phyloP scores from a whole-genome alignment of 805 yeast species.

The Helenozyma rhizophorensis region DNA sequence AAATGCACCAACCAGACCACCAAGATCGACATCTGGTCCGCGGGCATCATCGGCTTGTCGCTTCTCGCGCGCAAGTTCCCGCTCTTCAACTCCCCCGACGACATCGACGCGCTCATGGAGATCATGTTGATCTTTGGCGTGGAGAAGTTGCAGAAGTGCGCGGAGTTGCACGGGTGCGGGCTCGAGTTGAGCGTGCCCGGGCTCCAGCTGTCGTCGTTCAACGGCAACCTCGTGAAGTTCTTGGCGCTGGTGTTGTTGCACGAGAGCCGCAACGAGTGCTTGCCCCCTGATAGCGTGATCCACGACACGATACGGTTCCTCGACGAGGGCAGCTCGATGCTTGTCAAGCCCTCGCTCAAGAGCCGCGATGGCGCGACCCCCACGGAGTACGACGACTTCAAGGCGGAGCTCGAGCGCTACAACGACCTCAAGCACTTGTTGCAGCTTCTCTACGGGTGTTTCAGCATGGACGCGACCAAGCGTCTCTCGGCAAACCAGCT shows the following conservation, averaged over 20 bases:
- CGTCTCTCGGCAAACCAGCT: slow-evolving; percentile 57
- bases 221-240: slow-evolving; percentile 32
- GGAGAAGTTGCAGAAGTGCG: slow-evolving; percentile 66
- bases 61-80: slow-evolving; percentile 80
- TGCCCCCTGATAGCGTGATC: slow-evolving; percentile 71
- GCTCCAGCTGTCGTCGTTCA: slow-evolving; percentile 12
- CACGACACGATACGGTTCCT: slow-evolving; percentile 55
- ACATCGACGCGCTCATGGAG: slow-evolving; percentile 86
- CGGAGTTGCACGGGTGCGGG: slow-evolving; percentile 83
- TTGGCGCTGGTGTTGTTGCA: slow-evolving; percentile 23
- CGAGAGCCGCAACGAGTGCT: slow-evolving; percentile 54
- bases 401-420: slow-evolving; percentile 23
- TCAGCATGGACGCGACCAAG: slow-evolving; percentile 53
- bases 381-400: slow-evolving; percentile 13
- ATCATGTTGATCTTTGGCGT: slow-evolving; percentile 77
- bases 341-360: slow-evolving; percentile 21
- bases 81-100: slow-evolving; percentile 90
- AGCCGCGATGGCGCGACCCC: slow-evolving; percentile 10
- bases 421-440: slow-evolving; percentile 44
- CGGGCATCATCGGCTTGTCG: slow-evolving; percentile 82
- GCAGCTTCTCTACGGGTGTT: slow-evolving; percentile 52
- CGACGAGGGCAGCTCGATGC: slow-evolving; percentile 35
- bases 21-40: slow-evolving; percentile 88
- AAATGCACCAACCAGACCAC: slow-evolving; percentile 81
- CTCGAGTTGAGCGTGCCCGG: slow-evolving; percentile 48